phyloP scores from a whole-genome alignment of 2,329 filamentous ascomycete genomes.

The Alternaria sp. region DNA sequence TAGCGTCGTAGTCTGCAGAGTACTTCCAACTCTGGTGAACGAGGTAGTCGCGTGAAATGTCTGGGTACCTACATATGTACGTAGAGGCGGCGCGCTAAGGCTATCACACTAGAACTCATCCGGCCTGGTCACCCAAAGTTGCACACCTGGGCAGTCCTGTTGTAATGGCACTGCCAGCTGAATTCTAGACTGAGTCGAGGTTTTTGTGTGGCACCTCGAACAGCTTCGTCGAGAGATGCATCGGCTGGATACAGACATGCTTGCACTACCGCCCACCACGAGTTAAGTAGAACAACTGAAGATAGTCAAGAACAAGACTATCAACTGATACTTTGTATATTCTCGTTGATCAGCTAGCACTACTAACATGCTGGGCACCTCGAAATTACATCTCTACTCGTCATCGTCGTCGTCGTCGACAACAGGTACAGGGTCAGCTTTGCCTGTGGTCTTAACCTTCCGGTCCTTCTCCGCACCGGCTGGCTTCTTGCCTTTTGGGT shows the following conservation, averaged over 20 bases:
- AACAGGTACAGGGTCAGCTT: slow-evolving; percentile 40
- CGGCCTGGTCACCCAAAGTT: not conserved
- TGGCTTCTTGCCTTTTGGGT: slow-evolving; percentile 46
- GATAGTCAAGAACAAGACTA: not conserved
- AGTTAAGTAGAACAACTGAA: not conserved
- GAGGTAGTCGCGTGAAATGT: not conserved
- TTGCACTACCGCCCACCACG: not conserved
- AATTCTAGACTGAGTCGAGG: not conserved
- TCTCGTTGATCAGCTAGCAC: not conserved
- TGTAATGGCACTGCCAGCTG: not conserved
- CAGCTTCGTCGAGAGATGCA: not conserved
- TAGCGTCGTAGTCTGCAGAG: not conserved
- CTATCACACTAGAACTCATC: not conserved
- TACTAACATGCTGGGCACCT: not conserved
- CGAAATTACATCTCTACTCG: slow-evolving; percentile 14
- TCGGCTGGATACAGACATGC: slow-evolving; percentile 24
- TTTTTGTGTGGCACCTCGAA: not conserved
- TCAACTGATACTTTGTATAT: not conserved
- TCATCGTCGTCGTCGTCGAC: slow-evolving; percentile 41
- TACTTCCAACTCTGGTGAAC: not conserved
- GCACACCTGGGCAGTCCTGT: not conserved
- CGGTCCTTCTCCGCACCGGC: slow-evolving; percentile 42
- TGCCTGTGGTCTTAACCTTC: slow-evolving; percentile 40
- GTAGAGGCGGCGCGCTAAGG: not conserved
- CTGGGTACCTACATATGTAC: not conserved